phyloP scores from a whole-genome alignment of 441 rosid species.

The Pelargonium cotyledonis region DNA sequence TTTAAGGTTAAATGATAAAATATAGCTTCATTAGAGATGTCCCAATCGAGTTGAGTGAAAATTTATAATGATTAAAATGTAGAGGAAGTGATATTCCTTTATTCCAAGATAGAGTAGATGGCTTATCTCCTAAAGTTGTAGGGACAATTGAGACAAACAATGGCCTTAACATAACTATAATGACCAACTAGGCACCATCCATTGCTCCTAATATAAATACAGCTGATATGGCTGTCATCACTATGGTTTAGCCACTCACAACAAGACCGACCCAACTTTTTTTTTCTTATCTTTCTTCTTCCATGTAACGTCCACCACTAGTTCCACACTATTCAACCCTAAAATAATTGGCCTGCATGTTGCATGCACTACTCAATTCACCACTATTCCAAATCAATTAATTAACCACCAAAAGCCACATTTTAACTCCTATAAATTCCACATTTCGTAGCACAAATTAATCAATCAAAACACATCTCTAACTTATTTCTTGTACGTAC shows the following conservation, averaged over 20 bases:
- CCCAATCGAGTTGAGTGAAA: no score
- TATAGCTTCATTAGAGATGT: no score
- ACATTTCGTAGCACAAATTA: not conserved
- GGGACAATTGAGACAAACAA: not conserved
- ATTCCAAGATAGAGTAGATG: no score
- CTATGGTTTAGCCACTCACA: not conserved
- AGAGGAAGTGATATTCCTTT: no score
- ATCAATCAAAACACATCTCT: not conserved
- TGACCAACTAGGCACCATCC: not conserved
- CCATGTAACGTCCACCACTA: not conserved
- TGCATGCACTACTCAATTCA: not conserved
- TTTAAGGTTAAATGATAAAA: no score
- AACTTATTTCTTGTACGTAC: no score
- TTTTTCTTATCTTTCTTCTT: not conserved
- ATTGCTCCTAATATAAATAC: not conserved
- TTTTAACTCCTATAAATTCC: not conserved
- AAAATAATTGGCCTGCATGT: not conserved
- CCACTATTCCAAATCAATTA: not conserved
- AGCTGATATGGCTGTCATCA: not conserved
- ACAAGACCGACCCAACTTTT: not conserved
- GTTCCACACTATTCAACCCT: not conserved
- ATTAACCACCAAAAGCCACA: not conserved
- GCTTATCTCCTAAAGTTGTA: no score
- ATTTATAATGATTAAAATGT: no score
- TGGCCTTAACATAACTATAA: no score